phyloP scores from a whole-genome alignment of 805 yeast genomes.

The Cyberlindnera maclurae region DNA sequence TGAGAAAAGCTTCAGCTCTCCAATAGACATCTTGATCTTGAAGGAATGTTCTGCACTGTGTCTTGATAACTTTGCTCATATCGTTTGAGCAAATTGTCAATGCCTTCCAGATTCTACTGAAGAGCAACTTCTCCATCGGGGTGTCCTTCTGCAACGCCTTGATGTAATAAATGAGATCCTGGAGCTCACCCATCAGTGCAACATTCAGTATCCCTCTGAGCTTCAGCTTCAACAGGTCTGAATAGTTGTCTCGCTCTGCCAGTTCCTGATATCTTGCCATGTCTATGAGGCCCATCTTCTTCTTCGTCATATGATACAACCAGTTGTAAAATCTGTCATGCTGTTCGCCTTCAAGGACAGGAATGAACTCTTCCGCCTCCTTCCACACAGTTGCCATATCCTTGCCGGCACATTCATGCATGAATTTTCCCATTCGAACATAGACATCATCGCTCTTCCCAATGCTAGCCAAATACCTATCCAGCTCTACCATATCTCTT shows the following conservation, averaged over 20 bases:
- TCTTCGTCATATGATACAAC: slow-evolving; percentile 5
- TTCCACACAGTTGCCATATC: slow-evolving; percentile 5
- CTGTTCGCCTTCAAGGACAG: slow-evolving; percentile 2
- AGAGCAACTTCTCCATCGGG: slow-evolving; percentile 2
- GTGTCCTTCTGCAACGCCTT: not conserved
- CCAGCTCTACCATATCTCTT: slow-evolving; percentile 6
- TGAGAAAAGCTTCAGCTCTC: slow-evolving; percentile 1
- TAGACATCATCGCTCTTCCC: slow-evolving; percentile 2
- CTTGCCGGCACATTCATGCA: slow-evolving; percentile 4
- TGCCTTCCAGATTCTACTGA: slow-evolving; percentile 5
- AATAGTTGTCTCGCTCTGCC: slow-evolving; percentile 9
- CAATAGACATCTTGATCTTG: not conserved
- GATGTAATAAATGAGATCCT: not conserved
- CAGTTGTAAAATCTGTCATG: slow-evolving; percentile 6
- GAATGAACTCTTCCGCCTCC: slow-evolving; percentile 2
- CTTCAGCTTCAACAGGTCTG: not conserved
- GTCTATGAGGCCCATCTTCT: slow-evolving; percentile 9
- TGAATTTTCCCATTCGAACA: slow-evolving; percentile 6
- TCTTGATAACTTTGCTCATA: not conserved
- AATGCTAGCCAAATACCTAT: slow-evolving; percentile 1
- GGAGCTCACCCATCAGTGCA: not conserved
- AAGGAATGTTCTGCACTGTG: not conserved
- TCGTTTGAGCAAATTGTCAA: slow-evolving; percentile 2
- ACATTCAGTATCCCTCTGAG: slow-evolving; percentile 4
- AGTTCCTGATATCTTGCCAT: slow-evolving; percentile 4